A percentile compares a stretch with the other conserved stretches of the same genome.
These are phyloP conservation scores for Penicillium griseofulvum DNA, from an alignment of 2,329 filamentous ascomycete genomes.

Conservation along the genomic window DNA sequence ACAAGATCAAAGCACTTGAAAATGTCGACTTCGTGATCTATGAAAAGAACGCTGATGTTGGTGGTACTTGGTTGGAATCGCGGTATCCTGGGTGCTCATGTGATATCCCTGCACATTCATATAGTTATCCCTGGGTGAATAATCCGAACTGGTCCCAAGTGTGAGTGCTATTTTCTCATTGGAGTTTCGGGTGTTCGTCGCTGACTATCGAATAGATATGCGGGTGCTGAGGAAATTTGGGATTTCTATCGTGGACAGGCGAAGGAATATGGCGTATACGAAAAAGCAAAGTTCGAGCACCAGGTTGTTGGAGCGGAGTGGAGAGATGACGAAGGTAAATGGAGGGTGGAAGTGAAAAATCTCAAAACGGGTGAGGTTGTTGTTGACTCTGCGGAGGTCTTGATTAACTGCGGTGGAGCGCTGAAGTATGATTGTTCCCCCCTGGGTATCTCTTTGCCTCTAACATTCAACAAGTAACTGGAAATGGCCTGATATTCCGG, in stretches of 20 bases:
- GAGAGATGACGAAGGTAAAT: not conserved
- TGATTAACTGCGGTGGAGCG: not conserved
- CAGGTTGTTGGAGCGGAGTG: not conserved
- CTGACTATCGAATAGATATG: not conserved
- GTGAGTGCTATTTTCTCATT: not conserved
- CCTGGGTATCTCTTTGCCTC: not conserved
- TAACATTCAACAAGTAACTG: not conserved
- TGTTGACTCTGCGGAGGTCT: not conserved
- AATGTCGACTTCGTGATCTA: not conserved
- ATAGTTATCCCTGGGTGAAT: not conserved
- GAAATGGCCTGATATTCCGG: conserved; percentile 9
- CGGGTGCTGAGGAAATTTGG: not conserved
- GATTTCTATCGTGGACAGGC: not conserved
- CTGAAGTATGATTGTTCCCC: not conserved
- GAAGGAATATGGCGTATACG: not conserved
- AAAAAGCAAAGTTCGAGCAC: not conserved
- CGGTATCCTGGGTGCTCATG: conserved; percentile 3
- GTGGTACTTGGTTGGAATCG: conserved; percentile 8
- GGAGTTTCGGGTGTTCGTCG: not conserved
- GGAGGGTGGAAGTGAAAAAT: not conserved
- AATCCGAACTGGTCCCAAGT: not conserved
- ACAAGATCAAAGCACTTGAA: not conserved
- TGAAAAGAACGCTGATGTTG: conserved; percentile 7
- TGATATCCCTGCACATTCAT: conserved; percentile 1
- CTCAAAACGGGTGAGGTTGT: not conserved